Evolutionary conservation across 2,329 filamentous ascomycete species (phyloP), one percentile per base, ranked within the genome.

Genomic region (Colletotrichum salicis): DNA sequence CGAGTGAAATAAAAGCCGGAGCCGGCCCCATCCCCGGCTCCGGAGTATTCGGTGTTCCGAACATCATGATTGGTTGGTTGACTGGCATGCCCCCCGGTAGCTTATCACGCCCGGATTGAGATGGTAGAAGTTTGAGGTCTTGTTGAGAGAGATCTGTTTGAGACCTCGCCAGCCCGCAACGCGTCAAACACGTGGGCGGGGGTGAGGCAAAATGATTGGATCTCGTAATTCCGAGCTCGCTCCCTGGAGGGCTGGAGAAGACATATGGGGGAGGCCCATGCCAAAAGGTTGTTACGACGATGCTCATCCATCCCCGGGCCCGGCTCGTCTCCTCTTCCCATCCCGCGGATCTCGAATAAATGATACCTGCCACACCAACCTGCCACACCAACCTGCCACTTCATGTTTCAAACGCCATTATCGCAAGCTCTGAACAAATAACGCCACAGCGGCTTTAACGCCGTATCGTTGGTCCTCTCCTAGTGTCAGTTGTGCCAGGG

Each of bases 1-100:
- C 64, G 69, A 71, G 64, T 55, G 69, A 64, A 13, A 71, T 33
- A 24, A 69, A 69, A 15, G 45, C 65, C 59, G 64, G 59, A 59
- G 58, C 45, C 64, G 58, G 54, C n/a, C 41, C 27, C 41, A 35
- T 22, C 10, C 1, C n/a, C 22, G 41, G 24, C 8, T 33, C 56
- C 41, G 55, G 41, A 37, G 29, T 8, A 10, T 31, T 11, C 22
- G 29, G 22, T 22, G 29, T 13, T 22, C 12, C 15, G 31, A 12
- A 33, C 41, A 33, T 22, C 58, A 56, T 67, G 56, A 52, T 45
- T 62, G 61, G 61, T 22, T 55, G 48, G n/a, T 35, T 13, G 8
- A 3, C 8, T 31, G 31, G 59, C 27, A 31, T 24, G 29, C 31
- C 31, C 31, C 31, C 31, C 31, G 1, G 31, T 33, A 41, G 37